Conservation (phyloP, 2,329 filamentous ascomycete genomes). For the Dactylellina leptospora region DNA sequence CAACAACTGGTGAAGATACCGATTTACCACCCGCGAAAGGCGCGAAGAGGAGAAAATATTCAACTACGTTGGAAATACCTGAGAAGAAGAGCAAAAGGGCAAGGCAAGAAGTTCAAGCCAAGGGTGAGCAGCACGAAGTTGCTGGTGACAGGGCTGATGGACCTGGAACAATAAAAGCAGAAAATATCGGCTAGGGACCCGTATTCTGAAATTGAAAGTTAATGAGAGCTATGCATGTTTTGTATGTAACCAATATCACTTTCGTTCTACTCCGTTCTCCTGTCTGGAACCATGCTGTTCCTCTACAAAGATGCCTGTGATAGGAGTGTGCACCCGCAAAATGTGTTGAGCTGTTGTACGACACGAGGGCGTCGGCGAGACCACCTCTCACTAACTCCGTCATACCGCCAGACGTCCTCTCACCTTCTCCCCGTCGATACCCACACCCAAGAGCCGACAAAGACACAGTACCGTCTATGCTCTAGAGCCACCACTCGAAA, state of each 20-base stretch:
- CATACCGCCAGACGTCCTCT: slow-evolving; percentile 19
- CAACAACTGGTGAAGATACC: neutral
- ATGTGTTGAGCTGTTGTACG: slow-evolving; percentile 34
- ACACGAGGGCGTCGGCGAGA: slow-evolving; percentile 32
- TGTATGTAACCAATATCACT: too few relatives aligned
- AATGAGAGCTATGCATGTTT: too few relatives aligned
- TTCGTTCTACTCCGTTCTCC: neutral
- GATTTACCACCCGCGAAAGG: neutral
- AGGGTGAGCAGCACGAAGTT: too few relatives aligned
- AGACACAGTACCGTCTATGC: too few relatives aligned
- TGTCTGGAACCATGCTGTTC: neutral
- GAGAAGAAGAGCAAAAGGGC: slow-evolving; percentile 3
- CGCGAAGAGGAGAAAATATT: neutral
- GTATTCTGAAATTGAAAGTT: too few relatives aligned
- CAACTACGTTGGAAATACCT: too few relatives aligned
- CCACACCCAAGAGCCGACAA: neutral
- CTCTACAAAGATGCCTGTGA: neutral
- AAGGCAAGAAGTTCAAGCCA: neutral
- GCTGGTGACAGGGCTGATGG: too few relatives aligned
- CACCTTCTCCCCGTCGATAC: neutral
- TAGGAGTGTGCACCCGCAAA: neutral
- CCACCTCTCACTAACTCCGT: slow-evolving; percentile 48
- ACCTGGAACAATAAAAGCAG: too few relatives aligned
- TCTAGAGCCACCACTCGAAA: too few relatives aligned
- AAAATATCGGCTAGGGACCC: too few relatives aligned